Evolutionary conservation across 495 filamentous ascomycete species (phyloP), one percentile per base, ranked within the genome.

Genomic region (Hyaloscypha hepaticicola): DNA sequence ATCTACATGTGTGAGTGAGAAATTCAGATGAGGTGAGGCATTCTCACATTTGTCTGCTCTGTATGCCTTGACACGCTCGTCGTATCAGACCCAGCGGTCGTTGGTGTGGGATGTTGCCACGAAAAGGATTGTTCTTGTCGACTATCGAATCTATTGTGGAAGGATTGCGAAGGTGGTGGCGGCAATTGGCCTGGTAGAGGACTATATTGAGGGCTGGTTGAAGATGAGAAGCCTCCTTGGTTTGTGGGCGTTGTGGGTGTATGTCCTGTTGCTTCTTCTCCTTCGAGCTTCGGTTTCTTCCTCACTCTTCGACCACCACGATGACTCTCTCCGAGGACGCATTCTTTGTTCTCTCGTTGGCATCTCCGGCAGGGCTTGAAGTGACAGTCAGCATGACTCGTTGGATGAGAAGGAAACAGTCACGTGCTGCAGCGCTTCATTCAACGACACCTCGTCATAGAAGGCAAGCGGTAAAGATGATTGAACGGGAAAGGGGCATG

Each of bases 241-340:
- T 41, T 56, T 3, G 45, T 29, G 11, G 69, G 64, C 22, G 59
- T 60, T 9, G 21, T n/a, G 22, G 68, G 68, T 22, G 28, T 50
- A 19, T 50, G 63, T 12, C 49, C 28, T 7, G 56, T 27, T 28
- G 56, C 57, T 28, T 62, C 61, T 16, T 66, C 70, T 33, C 56
- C 61, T 4, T 67, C 70, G 5, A 70, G 38, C 60, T 65, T 72
- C 3, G 64, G 67, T 45, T 70, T 72, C 65, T 72, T 72, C 66
- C 22, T 77, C 72, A 86, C 83, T 56, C 86, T 81, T 48, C 84
- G 80, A 21, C 86, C 85, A 33, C 86, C 85, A 25, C 85, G 80
- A 71, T 87, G 87, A 21, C 82, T 85, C 55, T 81, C 79, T 34
- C 85, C 85, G 5, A 88, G 76, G 8, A 88, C 77, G 70, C 86